Percentiles rank a stretch among this genome's conserved stretches.
Evolutionary conservation across 306 rosid genomes (phyloP).

Genomic region (Morella rubra): DNA sequence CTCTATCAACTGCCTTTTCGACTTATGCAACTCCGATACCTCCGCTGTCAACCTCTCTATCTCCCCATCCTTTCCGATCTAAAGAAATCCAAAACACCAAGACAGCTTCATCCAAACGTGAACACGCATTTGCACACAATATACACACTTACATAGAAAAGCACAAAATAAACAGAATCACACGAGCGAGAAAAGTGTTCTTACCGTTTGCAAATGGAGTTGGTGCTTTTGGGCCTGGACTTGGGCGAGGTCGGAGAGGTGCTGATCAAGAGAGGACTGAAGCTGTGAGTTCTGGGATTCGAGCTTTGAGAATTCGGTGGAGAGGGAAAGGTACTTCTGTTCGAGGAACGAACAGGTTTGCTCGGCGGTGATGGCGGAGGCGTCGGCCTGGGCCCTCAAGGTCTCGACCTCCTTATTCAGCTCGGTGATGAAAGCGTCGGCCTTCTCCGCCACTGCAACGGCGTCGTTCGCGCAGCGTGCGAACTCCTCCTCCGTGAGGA

Average conservation of each 20-base stretch:
- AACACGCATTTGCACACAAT: neutral
- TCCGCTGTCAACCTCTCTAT: constrained; percentile 75
- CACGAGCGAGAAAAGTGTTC: neutral
- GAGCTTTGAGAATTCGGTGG: constrained; percentile 77
- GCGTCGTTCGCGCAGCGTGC: constrained; percentile 56
- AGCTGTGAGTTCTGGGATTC: constrained; percentile 59
- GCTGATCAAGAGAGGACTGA: constrained; percentile 60
- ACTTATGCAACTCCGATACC: constrained; percentile 70
- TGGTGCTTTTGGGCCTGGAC: constrained; percentile 62
- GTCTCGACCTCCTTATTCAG: constrained; percentile 78
- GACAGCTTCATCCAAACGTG: neutral
- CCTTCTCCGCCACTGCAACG: constrained; percentile 61
- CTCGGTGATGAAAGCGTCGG: constrained; percentile 74
- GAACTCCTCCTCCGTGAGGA: constrained; percentile 87
- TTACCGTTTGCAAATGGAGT: constrained; percentile 56
- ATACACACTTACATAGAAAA: neutral
- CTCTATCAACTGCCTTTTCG: constrained; percentile 80
- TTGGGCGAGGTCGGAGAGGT: constrained; percentile 53
- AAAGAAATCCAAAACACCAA: constrained; percentile 22
- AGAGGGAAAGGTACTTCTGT: constrained; percentile 79
- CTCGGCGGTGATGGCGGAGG: constrained; percentile 83
- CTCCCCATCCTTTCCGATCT: constrained; percentile 90
- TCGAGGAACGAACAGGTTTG: constrained; percentile 92
- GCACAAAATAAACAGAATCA: neutral
- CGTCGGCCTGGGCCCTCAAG: constrained; percentile 73